A percentile compares a stretch with the other conserved stretches of the same genome.
These are phyloP conservation scores for Coprinellus aureogranulatus DNA, from an alignment of 768 basidiomycete species.

Conservation along the genomic window DNA sequence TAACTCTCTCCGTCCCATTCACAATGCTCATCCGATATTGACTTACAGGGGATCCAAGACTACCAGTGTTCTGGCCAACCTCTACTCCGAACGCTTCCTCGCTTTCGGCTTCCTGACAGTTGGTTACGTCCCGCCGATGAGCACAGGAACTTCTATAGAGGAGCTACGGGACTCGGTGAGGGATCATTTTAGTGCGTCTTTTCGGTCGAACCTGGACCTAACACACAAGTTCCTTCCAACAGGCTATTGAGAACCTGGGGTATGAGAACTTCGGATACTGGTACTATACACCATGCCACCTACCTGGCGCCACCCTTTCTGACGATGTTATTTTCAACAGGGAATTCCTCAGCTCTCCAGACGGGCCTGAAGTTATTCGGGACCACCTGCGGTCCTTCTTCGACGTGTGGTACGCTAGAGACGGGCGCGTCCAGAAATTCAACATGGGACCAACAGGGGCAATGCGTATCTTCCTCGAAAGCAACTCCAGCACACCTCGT, in stretches of 20 bases:
- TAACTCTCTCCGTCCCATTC: neutral
- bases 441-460: conserved; percentile 13
- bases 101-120: conserved; percentile 39
- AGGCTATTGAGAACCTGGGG: neutral
- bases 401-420: conserved; percentile 24
- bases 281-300: neutral
- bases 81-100: conserved; percentile 36
- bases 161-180: conserved; percentile 10
- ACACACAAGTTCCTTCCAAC: too few species aligned
- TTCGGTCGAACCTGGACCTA: too few species aligned
- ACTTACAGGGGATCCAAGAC: conserved; percentile 41
- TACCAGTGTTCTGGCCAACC: conserved; percentile 33
- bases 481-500: neutral
- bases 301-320: too few species aligned
- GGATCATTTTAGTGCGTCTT: too few species aligned
- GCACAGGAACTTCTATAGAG: conserved; percentile 23
- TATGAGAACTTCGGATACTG: conserved; percentile 38
- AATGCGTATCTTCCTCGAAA: conserved; percentile 13
- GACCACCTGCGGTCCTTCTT: conserved; percentile 43
- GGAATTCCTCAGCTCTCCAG: conserved; percentile 34
- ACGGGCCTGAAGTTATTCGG: conserved; percentile 31
- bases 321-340: conserved; percentile 12
- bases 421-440: conserved; percentile 5
- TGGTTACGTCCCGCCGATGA: conserved; percentile 33
- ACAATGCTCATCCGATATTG: neutral